phyloP scores from a whole-genome alignment of 495 filamentous ascomycete species.

The Xylaria longipes region DNA sequence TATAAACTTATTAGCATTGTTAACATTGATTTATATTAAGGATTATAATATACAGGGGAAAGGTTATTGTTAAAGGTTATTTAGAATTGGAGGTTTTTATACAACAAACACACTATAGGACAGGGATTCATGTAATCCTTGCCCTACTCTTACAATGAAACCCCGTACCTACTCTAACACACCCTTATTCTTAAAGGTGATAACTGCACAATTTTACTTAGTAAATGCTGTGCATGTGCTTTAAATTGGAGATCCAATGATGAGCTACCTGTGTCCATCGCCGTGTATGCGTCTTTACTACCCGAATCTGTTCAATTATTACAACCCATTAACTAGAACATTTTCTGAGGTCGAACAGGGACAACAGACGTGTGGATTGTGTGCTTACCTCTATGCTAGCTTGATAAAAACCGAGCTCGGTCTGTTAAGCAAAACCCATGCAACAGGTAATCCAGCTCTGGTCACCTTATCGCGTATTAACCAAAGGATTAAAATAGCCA shows the following conservation, averaged over 20 bases:
- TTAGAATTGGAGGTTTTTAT: too few species aligned
- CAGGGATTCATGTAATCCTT: background rate
- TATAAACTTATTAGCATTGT: too few species aligned
- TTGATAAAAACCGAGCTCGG: background rate
- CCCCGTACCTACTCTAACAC: background rate
- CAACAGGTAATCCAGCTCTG: background rate
- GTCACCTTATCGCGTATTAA: background rate
- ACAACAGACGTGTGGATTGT: background rate
- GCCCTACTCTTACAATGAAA: too few species aligned
- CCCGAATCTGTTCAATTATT: background rate
- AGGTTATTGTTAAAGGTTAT: too few species aligned
- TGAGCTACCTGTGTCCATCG: background rate
- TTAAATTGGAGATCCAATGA: background rate
- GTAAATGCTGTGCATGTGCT: background rate
- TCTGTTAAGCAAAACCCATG: background rate
- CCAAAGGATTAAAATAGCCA: background rate
- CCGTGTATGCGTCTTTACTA: background rate
- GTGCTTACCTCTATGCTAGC: background rate
- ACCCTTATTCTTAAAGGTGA: background rate
- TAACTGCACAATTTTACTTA: background rate
- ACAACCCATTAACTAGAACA: background rate
- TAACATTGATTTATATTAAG: too few species aligned
- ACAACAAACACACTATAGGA: background rate
- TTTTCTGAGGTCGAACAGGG: background rate
- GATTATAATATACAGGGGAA: too few species aligned